Evolutionary conservation across 1,284 basidiomycete species (phyloP), one percentile per base, ranked within the genome.

Genomic region (Trichosporon sp.): DNA sequence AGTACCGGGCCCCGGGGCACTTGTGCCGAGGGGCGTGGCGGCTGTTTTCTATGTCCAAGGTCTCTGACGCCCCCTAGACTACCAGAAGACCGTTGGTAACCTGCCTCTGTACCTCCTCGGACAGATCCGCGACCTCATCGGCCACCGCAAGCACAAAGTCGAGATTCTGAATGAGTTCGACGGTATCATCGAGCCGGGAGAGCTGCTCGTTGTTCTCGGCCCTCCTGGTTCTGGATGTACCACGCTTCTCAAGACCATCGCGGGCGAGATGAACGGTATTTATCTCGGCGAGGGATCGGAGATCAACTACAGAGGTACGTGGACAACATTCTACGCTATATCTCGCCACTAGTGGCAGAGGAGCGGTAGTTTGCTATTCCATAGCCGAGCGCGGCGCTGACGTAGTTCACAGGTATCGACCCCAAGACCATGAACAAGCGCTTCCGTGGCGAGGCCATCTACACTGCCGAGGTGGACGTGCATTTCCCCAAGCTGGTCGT

Each of bases 141-240:
- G 80, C 35, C 70, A 76, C 64, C 79, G 81, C 64, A 84, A 84
- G 66, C 80, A 80, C 64, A 82, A 84, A 73, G 85, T 87, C 26
- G 79, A 87, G 70, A 87, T 88, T 69, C 79, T 87, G 64, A 80
- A 85, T 68, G 78, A 83, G 61, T 84, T 88, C 70, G 85, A 85
- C 46, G 86, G 85, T 46, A 70, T 81, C 4, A 71, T 86, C 35
- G 79, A 85, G 67, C 79, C 85, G 0, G 87, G 86, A 59, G 88
- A 89, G 82, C 87, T 89, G 81, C 73, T 83, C 8, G 84, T 91
- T 70, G 81, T 86, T n/a, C 84, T 87, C 5, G 80, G 89, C 12
- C 81, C 91, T n/a, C 90, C 90, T 88, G 80, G 86, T 90, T 71
- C 89, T 76, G 84, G 74, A 69, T 93, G 92, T 77, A 77, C 89